Evolutionary conservation across 768 basidiomycete species (phyloP), one percentile per base, ranked within the genome.

Genomic region (Mycena galopus): DNA sequence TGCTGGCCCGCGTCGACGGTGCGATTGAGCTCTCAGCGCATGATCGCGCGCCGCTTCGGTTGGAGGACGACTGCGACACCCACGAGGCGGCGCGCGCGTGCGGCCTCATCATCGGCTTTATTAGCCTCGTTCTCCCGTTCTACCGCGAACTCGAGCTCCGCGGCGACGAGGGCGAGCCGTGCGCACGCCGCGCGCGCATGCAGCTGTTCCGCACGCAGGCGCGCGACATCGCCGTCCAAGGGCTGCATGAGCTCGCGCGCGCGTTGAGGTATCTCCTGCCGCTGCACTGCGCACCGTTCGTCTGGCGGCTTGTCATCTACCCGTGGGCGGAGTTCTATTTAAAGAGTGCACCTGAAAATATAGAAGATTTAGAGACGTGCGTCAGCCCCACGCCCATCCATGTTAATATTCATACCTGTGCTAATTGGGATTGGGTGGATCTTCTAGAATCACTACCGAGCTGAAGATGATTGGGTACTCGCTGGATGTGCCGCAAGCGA

Each of bases 381-480:
- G 65, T 33, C n/a, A 16, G 39, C 39, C 17, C 14, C 14, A 39
- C 39, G 14, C 14, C 17, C 39, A 14, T 39, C 4, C n/a, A n/a
- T n/a, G n/a, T n/a, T 39, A 5, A 39, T 39, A 10, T 16, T n/a
- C 12, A 42, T 42, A 6, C 42, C 33, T 6, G 12, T 42, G 17
- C 5, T 47, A 14, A 39, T 19, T 47, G 21, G 17, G 44, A n/a
- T 47, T 21, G 44, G n/a, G n/a, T n/a, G n/a, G n/a, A n/a, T 21
- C 11, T 8, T 25, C 2, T 11, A 66, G 55, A 19, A 42, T 66
- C 16, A 29, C 25, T 35, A 44, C 16, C 11, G 65, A 66, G 55
- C 55, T 66, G 32, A 66, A 66, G 55, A 23, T 58, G 27, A 39
- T 66, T 37, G 39, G 55, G 6, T 66, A 66, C 56, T 53, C 64